phyloP scores from a whole-genome alignment of 2,329 filamentous ascomycete species.

The Colletotrichum godetiae region DNA sequence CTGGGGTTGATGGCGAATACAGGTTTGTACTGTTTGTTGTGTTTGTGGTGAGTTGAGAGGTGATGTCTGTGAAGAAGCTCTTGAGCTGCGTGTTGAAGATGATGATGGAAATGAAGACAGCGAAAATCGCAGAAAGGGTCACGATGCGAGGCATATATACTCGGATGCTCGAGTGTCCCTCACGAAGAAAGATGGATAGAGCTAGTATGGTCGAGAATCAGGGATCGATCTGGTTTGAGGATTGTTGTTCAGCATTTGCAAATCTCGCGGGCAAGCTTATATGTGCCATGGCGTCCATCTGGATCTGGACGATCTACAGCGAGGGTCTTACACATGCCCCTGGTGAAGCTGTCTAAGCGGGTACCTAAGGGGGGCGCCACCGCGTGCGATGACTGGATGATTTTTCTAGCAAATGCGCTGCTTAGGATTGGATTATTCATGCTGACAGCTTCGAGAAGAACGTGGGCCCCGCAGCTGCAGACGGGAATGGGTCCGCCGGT shows the following conservation, averaged over 20 bases:
- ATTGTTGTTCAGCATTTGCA: slow-evolving; percentile 37
- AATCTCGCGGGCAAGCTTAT: slow-evolving; percentile 21
- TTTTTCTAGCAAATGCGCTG: slow-evolving; percentile 13
- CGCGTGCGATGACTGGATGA: neutral
- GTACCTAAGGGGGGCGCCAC: slow-evolving; percentile 20
- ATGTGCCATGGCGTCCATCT: slow-evolving; percentile 4
- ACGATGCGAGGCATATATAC: slow-evolving; percentile 54
- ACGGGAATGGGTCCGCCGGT: neutral
- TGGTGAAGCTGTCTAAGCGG: slow-evolving; percentile 26
- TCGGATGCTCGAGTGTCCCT: neutral
- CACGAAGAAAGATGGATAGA: neutral
- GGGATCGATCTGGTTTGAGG: slow-evolving; percentile 1
- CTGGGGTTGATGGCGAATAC: slow-evolving; percentile 17
- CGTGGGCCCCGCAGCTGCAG: neutral
- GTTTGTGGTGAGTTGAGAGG: slow-evolving; percentile 38
- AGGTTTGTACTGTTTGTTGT: slow-evolving; percentile 33
- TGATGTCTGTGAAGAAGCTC: slow-evolving; percentile 39
- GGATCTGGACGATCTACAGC: neutral
- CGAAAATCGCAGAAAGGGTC: slow-evolving; percentile 47
- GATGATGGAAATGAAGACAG: slow-evolving; percentile 52
- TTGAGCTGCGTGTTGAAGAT: slow-evolving; percentile 43
- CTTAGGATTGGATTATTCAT: slow-evolving; percentile 38
- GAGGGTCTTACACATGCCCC: slow-evolving; percentile 31
- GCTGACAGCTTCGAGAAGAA: slow-evolving; percentile 31
- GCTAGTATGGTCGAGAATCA: slow-evolving; percentile 35